These are phyloP conservation scores for Phlyctochytrium arcticum DNA, from an alignment of 192 early-diverging fungal genomes.

Conservation along the genomic window DNA sequence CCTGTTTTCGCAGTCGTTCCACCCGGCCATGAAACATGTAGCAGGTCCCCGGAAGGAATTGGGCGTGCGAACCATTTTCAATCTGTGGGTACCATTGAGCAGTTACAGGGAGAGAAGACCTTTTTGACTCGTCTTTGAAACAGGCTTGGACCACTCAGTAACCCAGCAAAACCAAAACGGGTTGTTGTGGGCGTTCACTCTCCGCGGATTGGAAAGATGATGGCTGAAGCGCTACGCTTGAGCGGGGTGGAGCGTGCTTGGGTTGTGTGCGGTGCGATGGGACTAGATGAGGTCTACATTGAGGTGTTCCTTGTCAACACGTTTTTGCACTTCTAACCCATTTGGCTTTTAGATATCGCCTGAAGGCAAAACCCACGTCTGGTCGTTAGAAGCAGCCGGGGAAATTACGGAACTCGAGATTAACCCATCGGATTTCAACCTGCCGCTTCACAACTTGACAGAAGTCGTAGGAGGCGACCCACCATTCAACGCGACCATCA, in stretches of 20 bases:
- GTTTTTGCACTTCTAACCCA: background rate
- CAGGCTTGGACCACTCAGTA: constrained; percentile 82
- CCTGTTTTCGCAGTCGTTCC: constrained; percentile 86
- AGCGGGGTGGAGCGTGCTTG: constrained; percentile 76
- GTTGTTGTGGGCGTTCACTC: constrained; percentile 92
- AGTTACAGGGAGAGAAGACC: background rate
- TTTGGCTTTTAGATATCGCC: constrained; percentile 65
- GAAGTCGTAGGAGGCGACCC: constrained; percentile 68
- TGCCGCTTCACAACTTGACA: constrained; percentile 66
- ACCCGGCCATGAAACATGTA: constrained; percentile 84
- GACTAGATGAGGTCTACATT: constrained; percentile 76
- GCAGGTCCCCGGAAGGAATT: constrained; percentile 75
- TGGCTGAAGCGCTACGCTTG: constrained; percentile 78
- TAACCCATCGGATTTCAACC: constrained; percentile 84
- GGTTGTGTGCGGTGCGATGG: constrained; percentile 87
- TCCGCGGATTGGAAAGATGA: constrained; percentile 65
- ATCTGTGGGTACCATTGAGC: constrained; percentile 51
- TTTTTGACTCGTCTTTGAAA: background rate
- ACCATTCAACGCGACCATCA: constrained; percentile 67
- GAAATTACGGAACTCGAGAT: constrained; percentile 62
- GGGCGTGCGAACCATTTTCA: constrained; percentile 91
- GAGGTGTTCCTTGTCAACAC: background rate
- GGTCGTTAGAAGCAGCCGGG: constrained; percentile 66
- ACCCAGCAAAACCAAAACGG: constrained; percentile 77
- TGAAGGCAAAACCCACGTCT: constrained; percentile 83